Conservation (phyloP, 1,284 basidiomycete species). For the Microbotryum violaceum region DNA sequence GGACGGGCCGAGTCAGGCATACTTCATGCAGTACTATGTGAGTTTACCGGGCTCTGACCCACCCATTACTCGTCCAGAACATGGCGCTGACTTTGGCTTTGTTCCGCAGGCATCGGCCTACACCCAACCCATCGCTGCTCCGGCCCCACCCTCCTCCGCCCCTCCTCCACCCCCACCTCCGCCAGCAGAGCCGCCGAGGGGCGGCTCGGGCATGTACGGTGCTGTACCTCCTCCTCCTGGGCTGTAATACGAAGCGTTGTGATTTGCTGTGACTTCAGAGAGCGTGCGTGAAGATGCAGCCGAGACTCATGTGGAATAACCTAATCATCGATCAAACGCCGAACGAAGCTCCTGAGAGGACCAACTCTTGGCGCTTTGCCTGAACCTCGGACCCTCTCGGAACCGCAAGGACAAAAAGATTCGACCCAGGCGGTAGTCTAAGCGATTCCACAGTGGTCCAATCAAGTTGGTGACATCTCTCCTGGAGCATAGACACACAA, state of each 20-base stretch:
- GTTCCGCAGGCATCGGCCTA: not conserved
- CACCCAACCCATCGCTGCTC: not conserved
- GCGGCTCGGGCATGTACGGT: constrained; percentile 1
- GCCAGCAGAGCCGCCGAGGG: not conserved
- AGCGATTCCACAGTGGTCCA: too few species aligned
- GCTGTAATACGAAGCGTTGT: not conserved
- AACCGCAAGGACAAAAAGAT: too few species aligned
- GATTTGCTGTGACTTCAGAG: too few species aligned
- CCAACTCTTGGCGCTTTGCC: too few species aligned
- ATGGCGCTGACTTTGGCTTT: not conserved
- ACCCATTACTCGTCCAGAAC: not conserved
- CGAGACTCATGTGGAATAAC: too few species aligned
- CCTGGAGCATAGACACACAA: too few species aligned
- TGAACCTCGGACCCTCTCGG: too few species aligned
- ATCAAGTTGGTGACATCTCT: too few species aligned
- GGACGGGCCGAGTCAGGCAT: constrained; percentile 26
- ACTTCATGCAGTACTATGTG: constrained; percentile 28
- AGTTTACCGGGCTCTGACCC: not conserved
- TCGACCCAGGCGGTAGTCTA: too few species aligned
- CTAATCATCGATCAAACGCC: too few species aligned
- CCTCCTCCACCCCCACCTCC: constrained; percentile 4
- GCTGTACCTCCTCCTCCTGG: constrained; percentile 7
- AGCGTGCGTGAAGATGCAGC: too few species aligned
- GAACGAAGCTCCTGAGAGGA: too few species aligned
- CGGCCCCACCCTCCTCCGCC: not conserved